Base-by-base conservation (phyloP, 2,329 filamentous ascomycete genomes). In the Microsporum ferrugineum region DNA sequence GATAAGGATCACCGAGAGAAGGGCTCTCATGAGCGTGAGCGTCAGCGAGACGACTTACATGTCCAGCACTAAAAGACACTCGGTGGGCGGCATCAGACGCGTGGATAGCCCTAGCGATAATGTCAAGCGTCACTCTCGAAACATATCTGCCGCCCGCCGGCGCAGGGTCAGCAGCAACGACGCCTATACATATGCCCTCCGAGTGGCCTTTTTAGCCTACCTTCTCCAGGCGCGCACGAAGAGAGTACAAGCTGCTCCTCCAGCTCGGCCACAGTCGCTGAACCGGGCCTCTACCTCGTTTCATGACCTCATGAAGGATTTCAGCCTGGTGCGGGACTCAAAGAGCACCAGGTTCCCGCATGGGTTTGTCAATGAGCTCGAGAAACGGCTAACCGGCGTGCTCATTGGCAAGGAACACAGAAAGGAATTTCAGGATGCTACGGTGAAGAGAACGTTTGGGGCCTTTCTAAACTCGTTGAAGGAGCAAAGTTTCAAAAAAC, bases 381-480 rank as follows among this genome's bases (percentile, higher is more conserved):
- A 88, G 70, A 92, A 91, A 75, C 83, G 91, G 64, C 83, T 96
- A 71, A 87, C 88, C 62, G 86, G 86, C 36, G 87, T 96, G 58
- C 76, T 97, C 68, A 84, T 87, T 68, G 91, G 91, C 43, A 88
- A 81, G 63, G 94, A 97, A 76, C 85, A 81, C 67, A 82, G 92
- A 71, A 90, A 89, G 12, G 94, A 95, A 69, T 99, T 88, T 76
- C 89, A 88, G 70, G 94, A 99, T 77, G 80, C 88, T n/a, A 80
- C 87, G 31, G 87, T 99, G 65, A 96, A 96, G 77, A 84, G 92
- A 64, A 95, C 90, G 1, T 99, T 99, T 76, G 94, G 90, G 60
- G 89, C 90, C 66, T 96, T 96, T 65, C 87, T 96, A 71, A 96
- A 92, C 62, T 88, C 90, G 61, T 88, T 99, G 72, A 96, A 92